A percentile compares a stretch with the other conserved stretches of the same genome.
These are phyloP conservation scores for Pichia heedii DNA, from an alignment of 805 yeast genomes.

Conservation along the genomic window DNA sequence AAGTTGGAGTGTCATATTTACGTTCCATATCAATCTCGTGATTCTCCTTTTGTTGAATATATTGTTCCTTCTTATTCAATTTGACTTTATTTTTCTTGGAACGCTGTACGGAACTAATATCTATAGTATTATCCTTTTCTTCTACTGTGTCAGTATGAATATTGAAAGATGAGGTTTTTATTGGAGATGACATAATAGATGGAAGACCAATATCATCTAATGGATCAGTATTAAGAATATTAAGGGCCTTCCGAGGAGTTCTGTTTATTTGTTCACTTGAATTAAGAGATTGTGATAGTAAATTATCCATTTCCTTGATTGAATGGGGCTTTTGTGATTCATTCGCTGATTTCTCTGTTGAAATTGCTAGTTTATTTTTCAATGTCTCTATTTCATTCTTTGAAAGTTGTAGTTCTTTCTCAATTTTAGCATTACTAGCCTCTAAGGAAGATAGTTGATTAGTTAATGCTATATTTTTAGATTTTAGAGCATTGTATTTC, in stretches of 20 bases:
- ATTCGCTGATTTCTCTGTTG: background rate
- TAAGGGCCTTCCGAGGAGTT: constrained; percentile 4
- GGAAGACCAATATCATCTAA: constrained; percentile 8
- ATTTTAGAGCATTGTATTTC: constrained; percentile 2
- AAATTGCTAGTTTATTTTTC: background rate
- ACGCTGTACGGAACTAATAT: background rate
- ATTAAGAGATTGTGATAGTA: background rate
- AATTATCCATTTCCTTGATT: background rate
- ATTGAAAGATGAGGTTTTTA: constrained; percentile 1
- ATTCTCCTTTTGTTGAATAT: background rate
- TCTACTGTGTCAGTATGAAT: constrained; percentile 1
- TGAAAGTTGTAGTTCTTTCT: background rate
- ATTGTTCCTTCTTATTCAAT: background rate
- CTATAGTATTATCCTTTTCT: constrained; percentile 4
- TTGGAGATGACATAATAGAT: constrained; percentile 7
- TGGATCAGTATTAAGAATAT: constrained; percentile 7
- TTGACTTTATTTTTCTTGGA: background rate
- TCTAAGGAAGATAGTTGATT: background rate
- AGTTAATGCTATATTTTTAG: background rate
- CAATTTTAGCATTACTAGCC: background rate
- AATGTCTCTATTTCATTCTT: background rate
- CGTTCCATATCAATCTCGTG: constrained; percentile 4
- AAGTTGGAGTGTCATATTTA: background rate
- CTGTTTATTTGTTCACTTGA: background rate
- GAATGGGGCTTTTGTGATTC: background rate